Conservation (phyloP, 1,284 basidiomycete species). For the Xanthoconium separans region DNA sequence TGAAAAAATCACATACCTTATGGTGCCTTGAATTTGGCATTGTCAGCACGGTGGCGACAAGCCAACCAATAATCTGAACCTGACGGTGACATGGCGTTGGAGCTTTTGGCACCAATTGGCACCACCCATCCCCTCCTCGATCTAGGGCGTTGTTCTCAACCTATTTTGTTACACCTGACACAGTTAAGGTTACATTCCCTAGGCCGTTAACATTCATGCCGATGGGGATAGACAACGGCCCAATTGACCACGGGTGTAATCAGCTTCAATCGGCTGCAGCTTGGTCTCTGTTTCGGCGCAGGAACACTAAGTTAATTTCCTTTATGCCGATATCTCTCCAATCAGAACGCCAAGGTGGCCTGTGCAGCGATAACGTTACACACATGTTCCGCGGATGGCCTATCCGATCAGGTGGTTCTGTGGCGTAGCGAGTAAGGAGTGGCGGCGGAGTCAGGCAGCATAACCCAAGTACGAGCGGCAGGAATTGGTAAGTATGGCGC, state of each 20-base stretch:
- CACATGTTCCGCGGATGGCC: background rate
- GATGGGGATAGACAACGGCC: background rate
- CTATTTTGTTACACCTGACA: constrained; percentile 4
- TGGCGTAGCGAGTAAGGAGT: constrained; percentile 23
- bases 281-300: background rate
- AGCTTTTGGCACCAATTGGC: background rate
- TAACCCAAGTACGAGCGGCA: background rate
- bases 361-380: background rate
- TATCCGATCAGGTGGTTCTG: constrained; percentile 15
- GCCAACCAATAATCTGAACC: background rate
- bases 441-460: constrained; percentile 9
- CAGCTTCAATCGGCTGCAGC: background rate
- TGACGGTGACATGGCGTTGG: constrained; percentile 7
- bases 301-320: background rate
- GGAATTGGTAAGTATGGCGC: background rate
- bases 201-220: background rate
- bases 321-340: background rate
- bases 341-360: background rate
- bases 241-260: background rate
- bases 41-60: background rate
- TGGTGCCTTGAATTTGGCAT: constrained; percentile 7
- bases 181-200: background rate
- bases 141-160: background rate
- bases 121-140: background rate
- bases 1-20: constrained; percentile 1